These are phyloP conservation scores for Parasarocladium wereldwijsianum DNA, from an alignment of 2,329 filamentous ascomycete species.

Conservation along the genomic window DNA sequence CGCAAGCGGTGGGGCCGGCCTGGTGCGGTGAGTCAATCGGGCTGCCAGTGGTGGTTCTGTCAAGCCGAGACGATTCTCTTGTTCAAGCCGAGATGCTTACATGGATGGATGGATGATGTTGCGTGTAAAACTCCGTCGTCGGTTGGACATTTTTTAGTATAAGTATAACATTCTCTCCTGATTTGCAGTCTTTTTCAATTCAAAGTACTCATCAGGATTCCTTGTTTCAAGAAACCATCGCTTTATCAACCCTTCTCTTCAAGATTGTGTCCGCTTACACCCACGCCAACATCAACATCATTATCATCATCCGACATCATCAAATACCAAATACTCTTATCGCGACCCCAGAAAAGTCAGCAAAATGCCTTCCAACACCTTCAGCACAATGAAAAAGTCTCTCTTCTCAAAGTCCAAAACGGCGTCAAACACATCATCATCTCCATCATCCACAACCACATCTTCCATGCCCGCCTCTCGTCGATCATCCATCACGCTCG, in stretches of 20 bases:
- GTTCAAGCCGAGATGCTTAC: no score
- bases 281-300: not conserved
- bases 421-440: no score
- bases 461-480: no score
- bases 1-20: no score
- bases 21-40: no score
- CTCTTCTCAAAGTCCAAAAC: conserved; percentile 4
- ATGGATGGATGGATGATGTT: not conserved
- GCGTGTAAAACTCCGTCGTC: not conserved
- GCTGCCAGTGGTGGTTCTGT: no score
- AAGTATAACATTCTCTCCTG: conserved; percentile 1
- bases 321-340: no score
- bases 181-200: not conserved
- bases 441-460: no score
- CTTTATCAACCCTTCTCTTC: not conserved
- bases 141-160: not conserved
- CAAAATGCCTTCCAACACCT: no score
- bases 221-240: not conserved
- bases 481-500: no score
- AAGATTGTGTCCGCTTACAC: not conserved
- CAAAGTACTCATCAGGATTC: not conserved
- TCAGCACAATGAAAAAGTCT: conserved; percentile 1
- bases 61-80: no score
- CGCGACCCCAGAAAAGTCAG: no score
- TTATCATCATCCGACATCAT: not conserved